Percentiles rank a stretch among this genome's conserved stretches.
These are phyloP conservation scores for Clavaria fumosa DNA, from an alignment of 768 basidiomycete species.

Conservation along the genomic window DNA sequence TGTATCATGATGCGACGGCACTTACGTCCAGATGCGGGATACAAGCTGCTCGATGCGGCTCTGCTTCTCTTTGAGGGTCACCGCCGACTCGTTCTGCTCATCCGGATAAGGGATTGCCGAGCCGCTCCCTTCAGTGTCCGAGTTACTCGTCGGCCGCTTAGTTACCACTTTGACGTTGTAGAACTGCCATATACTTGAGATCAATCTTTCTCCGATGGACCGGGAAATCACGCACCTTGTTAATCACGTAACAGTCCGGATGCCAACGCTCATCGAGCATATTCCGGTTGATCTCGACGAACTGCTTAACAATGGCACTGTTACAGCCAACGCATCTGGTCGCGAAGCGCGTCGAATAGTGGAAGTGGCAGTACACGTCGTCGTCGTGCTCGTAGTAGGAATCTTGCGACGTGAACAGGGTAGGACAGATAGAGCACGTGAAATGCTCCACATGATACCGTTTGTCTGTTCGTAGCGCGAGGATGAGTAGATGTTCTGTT, in stretches of 20 bases:
- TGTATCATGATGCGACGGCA: constrained; percentile 2
- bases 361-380: constrained; percentile 98
- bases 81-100: constrained; percentile 56
- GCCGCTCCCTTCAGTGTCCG: constrained; percentile 34
- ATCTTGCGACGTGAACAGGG: constrained; percentile 92
- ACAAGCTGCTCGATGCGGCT: constrained; percentile 93
- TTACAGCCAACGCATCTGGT: constrained; percentile 97
- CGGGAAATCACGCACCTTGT: constrained; percentile 76
- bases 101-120: constrained; percentile 51
- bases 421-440: constrained; percentile 92
- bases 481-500: no score
- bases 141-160: constrained; percentile 49
- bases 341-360: constrained; percentile 97
- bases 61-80: constrained; percentile 78
- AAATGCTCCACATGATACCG: constrained; percentile 99
- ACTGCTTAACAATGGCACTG: constrained; percentile 96
- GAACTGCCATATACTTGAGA: constrained; percentile 38
- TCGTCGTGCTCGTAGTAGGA: constrained; percentile 98
- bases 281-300: constrained; percentile 98
- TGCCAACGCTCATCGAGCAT: constrained; percentile 99
- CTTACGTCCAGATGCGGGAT: constrained; percentile 97
- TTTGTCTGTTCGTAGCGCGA: no score
- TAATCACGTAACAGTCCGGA: constrained; percentile 99
- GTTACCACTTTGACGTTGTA: constrained; percentile 96
- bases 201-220: neutral